These are phyloP conservation scores for Rubus idaeus DNA, from an alignment of 306 rosid genomes.

Conservation along the genomic window DNA sequence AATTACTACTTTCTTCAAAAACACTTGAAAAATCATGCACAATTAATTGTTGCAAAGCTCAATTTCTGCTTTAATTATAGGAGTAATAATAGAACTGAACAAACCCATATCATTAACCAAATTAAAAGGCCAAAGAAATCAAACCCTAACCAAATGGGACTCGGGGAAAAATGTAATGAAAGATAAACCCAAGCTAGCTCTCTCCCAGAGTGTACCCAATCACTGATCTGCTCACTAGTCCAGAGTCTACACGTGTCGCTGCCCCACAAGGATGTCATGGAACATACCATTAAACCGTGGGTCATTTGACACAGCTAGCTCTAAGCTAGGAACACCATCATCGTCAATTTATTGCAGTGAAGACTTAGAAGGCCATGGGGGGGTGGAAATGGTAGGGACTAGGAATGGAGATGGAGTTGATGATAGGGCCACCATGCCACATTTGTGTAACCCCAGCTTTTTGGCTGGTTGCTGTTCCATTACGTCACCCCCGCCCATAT, in stretches of 20 bases:
- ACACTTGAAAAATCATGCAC: conserved; percentile 4
- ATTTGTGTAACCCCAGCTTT: conserved; percentile 28
- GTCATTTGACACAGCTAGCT: conserved; percentile 27
- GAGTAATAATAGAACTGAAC: conserved; percentile 34
- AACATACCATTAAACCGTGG: conserved; percentile 33
- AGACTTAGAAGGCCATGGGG: conserved; percentile 16
- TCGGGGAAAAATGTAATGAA: background rate
- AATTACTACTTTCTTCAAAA: conserved; percentile 3
- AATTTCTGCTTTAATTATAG: conserved; percentile 30
- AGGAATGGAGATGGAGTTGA: conserved; percentile 33
- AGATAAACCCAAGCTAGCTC: background rate
- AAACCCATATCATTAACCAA: conserved; percentile 11
- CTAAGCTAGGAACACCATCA: conserved; percentile 12
- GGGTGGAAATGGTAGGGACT: conserved; percentile 57
- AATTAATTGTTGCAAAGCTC: background rate
- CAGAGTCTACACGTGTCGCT: conserved; percentile 6
- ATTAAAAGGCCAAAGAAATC: background rate
- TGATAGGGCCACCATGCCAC: conserved; percentile 46
- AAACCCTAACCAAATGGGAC: background rate
- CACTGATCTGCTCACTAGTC: background rate
- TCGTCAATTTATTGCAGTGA: conserved; percentile 38
- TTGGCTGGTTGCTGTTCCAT: conserved; percentile 52
- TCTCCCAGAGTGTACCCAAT: background rate
- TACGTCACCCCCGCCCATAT: conserved; percentile 57
- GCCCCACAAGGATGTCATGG: background rate